These are phyloP conservation scores for Talaromyces sp. DNA, from an alignment of 2,329 filamentous ascomycete genomes.

Conservation along the genomic window DNA sequence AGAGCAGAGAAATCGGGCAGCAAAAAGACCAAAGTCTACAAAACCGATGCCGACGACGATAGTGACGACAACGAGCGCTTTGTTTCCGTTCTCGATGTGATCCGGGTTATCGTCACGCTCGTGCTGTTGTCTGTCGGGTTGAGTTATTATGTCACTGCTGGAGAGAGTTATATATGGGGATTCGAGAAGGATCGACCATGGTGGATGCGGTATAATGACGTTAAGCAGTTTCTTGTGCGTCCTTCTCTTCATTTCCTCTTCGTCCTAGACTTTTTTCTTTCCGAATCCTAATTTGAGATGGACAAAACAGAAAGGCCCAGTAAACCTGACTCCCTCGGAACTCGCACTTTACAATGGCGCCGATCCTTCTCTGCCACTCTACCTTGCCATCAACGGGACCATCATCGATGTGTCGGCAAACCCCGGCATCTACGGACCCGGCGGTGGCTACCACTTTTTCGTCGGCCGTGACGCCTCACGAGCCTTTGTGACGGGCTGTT, in stretches of 20 bases:
- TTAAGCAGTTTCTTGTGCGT: conserved; percentile 59
- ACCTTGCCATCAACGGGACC: conserved; percentile 72
- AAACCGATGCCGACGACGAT: conserved; percentile 6
- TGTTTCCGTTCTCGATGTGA: conserved; percentile 55
- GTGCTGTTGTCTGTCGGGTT: conserved; percentile 61
- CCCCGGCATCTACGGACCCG: conserved; percentile 64
- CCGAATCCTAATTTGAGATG: neutral
- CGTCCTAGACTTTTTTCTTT: neutral
- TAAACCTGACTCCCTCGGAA: conserved; percentile 68
- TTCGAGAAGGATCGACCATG: conserved; percentile 48
- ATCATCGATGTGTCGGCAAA: conserved; percentile 60
- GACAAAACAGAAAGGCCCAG: conserved; percentile 46
- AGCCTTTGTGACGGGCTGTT: conserved; percentile 89
- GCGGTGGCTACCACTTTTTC: conserved; percentile 82
- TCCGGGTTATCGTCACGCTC: conserved; percentile 65
- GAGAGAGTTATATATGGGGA: conserved; percentile 66
- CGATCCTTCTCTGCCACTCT: conserved; percentile 70
- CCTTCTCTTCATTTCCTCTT: neutral
- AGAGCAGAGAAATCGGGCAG: neutral
- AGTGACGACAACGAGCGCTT: conserved; percentile 19
- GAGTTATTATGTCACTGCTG: conserved; percentile 70
- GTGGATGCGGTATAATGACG: conserved; percentile 54
- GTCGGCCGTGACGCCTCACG: conserved; percentile 80
- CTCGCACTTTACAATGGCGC: conserved; percentile 72
- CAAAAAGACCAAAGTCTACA: conserved; percentile 1